Conservation (phyloP, 768 basidiomycete genomes). For the Pisolithus microcarpus region DNA sequence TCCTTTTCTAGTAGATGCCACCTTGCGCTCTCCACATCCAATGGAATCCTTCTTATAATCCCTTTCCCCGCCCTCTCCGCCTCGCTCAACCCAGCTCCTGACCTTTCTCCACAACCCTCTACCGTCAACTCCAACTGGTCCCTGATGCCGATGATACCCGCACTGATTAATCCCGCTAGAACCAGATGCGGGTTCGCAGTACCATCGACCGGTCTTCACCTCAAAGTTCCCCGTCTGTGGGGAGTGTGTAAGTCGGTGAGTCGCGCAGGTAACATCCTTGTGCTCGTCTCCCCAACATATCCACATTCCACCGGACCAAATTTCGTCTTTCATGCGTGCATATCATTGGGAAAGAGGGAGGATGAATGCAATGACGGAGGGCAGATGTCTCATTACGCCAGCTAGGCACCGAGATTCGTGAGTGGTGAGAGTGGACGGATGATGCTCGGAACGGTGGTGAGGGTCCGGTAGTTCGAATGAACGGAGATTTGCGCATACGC, state of each 20-base stretch:
- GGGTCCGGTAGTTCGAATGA: conserved; percentile 27
- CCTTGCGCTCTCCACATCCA: conserved; percentile 40
- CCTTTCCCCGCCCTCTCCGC: conserved; percentile 33
- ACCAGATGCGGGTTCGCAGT: conserved; percentile 51
- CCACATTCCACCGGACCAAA: conserved; percentile 61
- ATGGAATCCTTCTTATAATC: conserved; percentile 39
- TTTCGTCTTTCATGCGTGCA: conserved; percentile 51
- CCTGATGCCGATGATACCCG: conserved; percentile 41
- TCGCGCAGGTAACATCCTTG: conserved; percentile 50
- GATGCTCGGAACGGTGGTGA: not conserved
- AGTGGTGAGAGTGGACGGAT: conserved; percentile 19
- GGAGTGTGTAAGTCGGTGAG: conserved; percentile 35
- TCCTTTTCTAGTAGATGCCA: conserved; percentile 29
- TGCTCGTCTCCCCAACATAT: conserved; percentile 58
- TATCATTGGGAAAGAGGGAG: conserved; percentile 52
- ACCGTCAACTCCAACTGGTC: conserved; percentile 29
- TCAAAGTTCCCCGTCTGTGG: conserved; percentile 49
- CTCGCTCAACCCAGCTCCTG: conserved; percentile 16
- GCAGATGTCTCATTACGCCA: conserved; percentile 45
- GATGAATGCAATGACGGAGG: conserved; percentile 45
- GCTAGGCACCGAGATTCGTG: conserved; percentile 50
- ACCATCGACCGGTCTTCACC: conserved; percentile 47
- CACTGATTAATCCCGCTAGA: conserved; percentile 44
- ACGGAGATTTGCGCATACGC: conserved; percentile 57
- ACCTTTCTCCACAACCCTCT: conserved; percentile 27